Conservation (phyloP, 2,329 filamentous ascomycete genomes). For the Elsinoe ampelina region DNA sequence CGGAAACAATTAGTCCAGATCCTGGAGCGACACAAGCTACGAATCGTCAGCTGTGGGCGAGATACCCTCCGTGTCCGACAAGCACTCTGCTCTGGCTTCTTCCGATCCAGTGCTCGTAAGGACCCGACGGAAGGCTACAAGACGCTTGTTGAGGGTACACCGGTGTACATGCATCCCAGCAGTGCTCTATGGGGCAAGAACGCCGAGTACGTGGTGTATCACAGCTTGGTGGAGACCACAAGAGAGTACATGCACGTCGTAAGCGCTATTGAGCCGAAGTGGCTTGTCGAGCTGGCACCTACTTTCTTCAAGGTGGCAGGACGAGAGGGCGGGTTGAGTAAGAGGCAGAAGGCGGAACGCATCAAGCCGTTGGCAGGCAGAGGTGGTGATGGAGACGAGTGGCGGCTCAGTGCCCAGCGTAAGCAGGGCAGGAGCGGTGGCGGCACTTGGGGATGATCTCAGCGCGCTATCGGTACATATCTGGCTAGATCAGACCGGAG, state of each 20-base stretch:
- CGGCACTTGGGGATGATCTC: conserved; percentile 73
- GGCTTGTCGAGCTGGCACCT: conserved; percentile 90
- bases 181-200: conserved; percentile 92
- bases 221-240: conserved; percentile 80
- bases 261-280: conserved; percentile 86
- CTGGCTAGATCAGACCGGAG: background rate
- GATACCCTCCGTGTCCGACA: conserved; percentile 81
- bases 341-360: conserved; percentile 85
- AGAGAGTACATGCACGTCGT: conserved; percentile 98
- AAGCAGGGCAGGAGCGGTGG: conserved; percentile 77
- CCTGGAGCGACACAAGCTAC: conserved; percentile 82
- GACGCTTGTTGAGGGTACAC: conserved; percentile 88
- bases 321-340: conserved; percentile 67
- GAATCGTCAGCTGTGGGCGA: conserved; percentile 72
- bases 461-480: background rate
- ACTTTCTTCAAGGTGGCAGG: conserved; percentile 97
- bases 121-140: conserved; percentile 97
- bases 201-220: conserved; percentile 92
- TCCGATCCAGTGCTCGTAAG: conserved; percentile 88
- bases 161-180: conserved; percentile 87
- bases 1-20: conserved; percentile 86
- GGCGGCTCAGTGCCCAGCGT: conserved; percentile 81
- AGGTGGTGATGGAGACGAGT: conserved; percentile 87
- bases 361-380: conserved; percentile 94
- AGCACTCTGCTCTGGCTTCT: conserved; percentile 87